Conservation (phyloP, 2,329 filamentous ascomycete species). For the Alternaria sp. region DNA sequence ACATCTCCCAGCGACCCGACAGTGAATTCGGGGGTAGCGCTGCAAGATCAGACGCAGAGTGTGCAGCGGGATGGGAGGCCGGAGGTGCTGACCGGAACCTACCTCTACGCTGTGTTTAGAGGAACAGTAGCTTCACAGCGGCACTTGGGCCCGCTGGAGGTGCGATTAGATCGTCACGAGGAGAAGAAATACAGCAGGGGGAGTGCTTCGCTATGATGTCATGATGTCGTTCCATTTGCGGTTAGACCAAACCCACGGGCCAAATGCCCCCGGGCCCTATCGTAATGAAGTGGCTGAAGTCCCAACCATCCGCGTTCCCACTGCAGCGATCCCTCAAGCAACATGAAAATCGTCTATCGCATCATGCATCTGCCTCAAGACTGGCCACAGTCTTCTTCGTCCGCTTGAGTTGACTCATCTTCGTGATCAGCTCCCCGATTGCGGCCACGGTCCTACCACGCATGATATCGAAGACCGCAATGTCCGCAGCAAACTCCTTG, state of each 20-base stretch:
- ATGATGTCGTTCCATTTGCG: background rate
- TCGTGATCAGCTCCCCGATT: background rate
- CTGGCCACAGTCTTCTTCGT: background rate
- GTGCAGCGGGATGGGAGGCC: slow-evolving; percentile 1
- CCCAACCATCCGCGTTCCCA: background rate
- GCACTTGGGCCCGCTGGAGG: background rate
- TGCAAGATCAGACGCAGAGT: background rate
- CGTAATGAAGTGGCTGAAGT: background rate
- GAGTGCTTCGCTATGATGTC: background rate
- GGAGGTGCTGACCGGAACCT: background rate
- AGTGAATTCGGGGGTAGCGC: background rate
- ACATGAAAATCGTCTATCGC: background rate
- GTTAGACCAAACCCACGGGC: background rate
- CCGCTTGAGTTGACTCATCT: background rate
- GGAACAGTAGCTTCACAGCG: background rate
- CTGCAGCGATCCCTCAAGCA: background rate
- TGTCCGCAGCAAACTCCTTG: slow-evolving; percentile 54
- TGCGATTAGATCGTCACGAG: background rate
- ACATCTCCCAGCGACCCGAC: background rate
- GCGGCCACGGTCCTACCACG: background rate
- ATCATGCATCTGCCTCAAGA: background rate
- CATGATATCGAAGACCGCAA: slow-evolving; percentile 46
- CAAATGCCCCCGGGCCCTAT: background rate
- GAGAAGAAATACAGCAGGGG: background rate
- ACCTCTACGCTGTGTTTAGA: background rate